Evolutionary conservation across 176 grass and related monocot species (phyloP).

Genomic region (Leersia perrieri): DNA sequence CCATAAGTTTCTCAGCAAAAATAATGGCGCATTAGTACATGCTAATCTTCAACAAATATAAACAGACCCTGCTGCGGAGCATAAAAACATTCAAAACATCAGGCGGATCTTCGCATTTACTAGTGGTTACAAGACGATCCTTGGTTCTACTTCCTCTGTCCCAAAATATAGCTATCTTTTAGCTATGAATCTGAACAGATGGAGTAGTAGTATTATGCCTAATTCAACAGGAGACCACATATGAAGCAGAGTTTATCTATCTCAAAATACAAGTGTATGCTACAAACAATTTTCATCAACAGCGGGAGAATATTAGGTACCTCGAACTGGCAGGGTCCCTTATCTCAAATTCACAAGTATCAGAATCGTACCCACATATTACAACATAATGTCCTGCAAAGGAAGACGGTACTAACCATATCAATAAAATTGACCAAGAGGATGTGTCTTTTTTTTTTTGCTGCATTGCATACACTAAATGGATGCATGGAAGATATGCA

Average conservation of each 20-base stretch:
- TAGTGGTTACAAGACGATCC: background rate
- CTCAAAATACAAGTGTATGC: background rate
- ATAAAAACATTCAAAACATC: background rate
- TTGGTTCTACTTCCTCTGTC: too few species aligned
- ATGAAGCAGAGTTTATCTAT: background rate
- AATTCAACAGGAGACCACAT: background rate
- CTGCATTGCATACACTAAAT: background rate
- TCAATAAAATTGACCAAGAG: background rate
- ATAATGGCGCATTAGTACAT: background rate
- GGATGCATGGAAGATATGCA: background rate
- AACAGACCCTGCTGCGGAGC: background rate
- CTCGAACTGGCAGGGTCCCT: slow-evolving; percentile 94
- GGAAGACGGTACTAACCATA: background rate
- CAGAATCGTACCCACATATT: slow-evolving; percentile 93
- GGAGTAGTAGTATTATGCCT: background rate
- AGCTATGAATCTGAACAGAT: too few species aligned
- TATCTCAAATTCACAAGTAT: slow-evolving; percentile 91
- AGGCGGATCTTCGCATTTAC: background rate
- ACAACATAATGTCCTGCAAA: slow-evolving; percentile 87
- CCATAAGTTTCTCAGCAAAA: background rate
- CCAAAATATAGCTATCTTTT: too few species aligned
- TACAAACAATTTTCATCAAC: background rate
- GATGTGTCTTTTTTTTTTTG: background rate
- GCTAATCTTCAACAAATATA: background rate
- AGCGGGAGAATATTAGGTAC: slow-evolving; percentile 30